These are phyloP conservation scores for Glycyrrhiza uralensis DNA, from an alignment of 306 rosid species.

Conservation along the genomic window DNA sequence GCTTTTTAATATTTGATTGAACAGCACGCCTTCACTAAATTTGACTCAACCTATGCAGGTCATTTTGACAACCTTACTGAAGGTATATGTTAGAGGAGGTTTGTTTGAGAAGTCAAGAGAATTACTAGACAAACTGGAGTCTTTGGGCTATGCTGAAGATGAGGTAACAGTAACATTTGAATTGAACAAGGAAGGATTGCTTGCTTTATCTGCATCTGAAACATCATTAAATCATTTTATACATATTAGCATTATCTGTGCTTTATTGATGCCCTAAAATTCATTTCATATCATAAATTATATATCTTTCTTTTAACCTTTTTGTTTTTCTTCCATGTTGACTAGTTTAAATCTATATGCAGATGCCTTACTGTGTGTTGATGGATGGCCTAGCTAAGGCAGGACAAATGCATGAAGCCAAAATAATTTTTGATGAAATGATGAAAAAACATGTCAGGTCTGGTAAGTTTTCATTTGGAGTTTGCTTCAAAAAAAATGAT, in stretches of 20 bases:
- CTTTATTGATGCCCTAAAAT: slow-evolving; percentile 5
- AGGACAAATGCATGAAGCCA: slow-evolving; percentile 67
- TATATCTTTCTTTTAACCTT: background rate
- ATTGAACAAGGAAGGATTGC: background rate
- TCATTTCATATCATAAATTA: slow-evolving; percentile 2
- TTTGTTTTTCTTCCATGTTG: background rate
- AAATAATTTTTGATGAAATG: slow-evolving; percentile 65
- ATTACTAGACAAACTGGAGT: slow-evolving; percentile 61
- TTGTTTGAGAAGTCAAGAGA: slow-evolving; percentile 82
- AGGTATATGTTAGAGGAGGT: slow-evolving; percentile 91
- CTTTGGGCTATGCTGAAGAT: slow-evolving; percentile 75
- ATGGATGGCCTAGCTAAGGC: slow-evolving; percentile 87
- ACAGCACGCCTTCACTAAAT: background rate
- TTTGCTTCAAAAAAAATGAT: slow-evolving; percentile 21
- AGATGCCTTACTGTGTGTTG: slow-evolving; percentile 89
- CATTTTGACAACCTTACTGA: slow-evolving; percentile 79
- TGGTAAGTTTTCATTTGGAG: slow-evolving; percentile 44
- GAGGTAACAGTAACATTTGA: slow-evolving; percentile 54
- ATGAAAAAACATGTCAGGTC: slow-evolving; percentile 53
- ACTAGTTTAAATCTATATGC: slow-evolving; percentile 12
- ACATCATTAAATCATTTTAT: slow-evolving; percentile 6
- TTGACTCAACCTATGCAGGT: slow-evolving; percentile 51
- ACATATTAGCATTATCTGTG: background rate
- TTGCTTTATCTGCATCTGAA: slow-evolving; percentile 14
- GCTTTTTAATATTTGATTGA: background rate